Conservation (phyloP, 1,284 basidiomycete genomes). For the Pseudozyma thailandica region DNA sequence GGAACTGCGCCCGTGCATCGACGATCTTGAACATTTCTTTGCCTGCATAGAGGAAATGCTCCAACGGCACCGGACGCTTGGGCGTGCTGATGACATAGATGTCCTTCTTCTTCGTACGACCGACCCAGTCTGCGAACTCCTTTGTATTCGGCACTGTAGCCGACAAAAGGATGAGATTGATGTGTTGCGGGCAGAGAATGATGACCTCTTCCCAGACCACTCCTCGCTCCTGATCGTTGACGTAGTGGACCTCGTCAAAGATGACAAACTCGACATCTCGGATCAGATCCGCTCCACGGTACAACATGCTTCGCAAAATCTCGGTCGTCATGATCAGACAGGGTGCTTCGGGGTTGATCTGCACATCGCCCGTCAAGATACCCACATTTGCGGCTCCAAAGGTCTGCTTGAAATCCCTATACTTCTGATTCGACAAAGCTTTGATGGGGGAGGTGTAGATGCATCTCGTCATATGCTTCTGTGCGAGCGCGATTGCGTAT, state of each 20-base stretch:
- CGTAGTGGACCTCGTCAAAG: conserved; percentile 99
- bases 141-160: conserved; percentile 98
- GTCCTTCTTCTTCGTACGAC: conserved; percentile 98
- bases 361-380: conserved; percentile 97
- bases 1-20: conserved; percentile 82
- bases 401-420: conserved; percentile 96
- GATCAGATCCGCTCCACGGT: conserved; percentile 89
- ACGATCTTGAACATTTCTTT: conserved; percentile 93
- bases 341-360: conserved; percentile 97
- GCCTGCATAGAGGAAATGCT: conserved; percentile 95
- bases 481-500: conserved; percentile 95
- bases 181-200: conserved; percentile 72
- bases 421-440: conserved; percentile 98
- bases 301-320: conserved; percentile 91
- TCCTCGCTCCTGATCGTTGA: conserved; percentile 98
- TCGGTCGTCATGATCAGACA: conserved; percentile 93
- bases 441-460: conserved; percentile 99
- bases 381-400: conserved; percentile 93
- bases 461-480: conserved; percentile 97
- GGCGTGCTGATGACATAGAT: conserved; percentile 98
- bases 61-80: conserved; percentile 94
- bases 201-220: conserved; percentile 99
- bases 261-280: conserved; percentile 99
- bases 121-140: conserved; percentile 99
- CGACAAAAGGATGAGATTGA: conserved; percentile 78